These are phyloP conservation scores for Dichotomocladium elegans DNA, from an alignment of 371 early-diverging fungal genomes.

Conservation along the genomic window DNA sequence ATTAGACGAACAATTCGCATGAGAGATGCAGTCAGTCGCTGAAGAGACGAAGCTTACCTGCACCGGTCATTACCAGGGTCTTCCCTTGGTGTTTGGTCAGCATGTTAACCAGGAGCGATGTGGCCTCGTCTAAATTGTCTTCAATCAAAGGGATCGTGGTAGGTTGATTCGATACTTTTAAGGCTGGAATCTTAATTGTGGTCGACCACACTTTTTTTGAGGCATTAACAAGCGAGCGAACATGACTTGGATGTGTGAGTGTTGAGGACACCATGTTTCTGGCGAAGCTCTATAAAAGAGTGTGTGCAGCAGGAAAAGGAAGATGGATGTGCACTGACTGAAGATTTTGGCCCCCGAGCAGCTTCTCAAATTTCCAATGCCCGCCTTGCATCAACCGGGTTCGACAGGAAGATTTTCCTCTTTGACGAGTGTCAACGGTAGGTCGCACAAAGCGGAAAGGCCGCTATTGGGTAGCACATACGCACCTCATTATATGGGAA, in stretches of 20 bases:
- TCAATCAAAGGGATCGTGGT: slow-evolving; percentile 3
- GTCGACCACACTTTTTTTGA: slow-evolving; percentile 22
- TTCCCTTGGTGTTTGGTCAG: slow-evolving; percentile 36
- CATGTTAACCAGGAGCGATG: slow-evolving; percentile 35
- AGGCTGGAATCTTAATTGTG: slow-evolving; percentile 36
- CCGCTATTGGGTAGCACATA: too few relatives aligned
- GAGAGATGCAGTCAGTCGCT: neutral
- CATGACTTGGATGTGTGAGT: neutral
- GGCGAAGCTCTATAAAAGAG: neutral
- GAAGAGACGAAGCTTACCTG: slow-evolving; percentile 23
- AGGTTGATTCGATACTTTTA: slow-evolving; percentile 12
- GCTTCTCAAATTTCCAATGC: too few relatives aligned
- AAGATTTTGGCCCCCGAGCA: too few relatives aligned
- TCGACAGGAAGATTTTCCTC: too few relatives aligned
- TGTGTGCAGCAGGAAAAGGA: too few relatives aligned
- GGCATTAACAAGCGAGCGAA: neutral
- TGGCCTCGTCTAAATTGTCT: slow-evolving; percentile 23
- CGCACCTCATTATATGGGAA: too few relatives aligned
- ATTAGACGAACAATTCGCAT: neutral
- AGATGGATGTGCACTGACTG: too few relatives aligned
- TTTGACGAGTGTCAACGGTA: too few relatives aligned
- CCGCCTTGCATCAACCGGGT: too few relatives aligned
- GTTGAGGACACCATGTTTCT: neutral
- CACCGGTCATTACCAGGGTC: slow-evolving; percentile 51
- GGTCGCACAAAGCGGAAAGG: too few relatives aligned